phyloP scores from a whole-genome alignment of 108 stramenopile genomes.

The Discostella stelligeroides region DNA sequence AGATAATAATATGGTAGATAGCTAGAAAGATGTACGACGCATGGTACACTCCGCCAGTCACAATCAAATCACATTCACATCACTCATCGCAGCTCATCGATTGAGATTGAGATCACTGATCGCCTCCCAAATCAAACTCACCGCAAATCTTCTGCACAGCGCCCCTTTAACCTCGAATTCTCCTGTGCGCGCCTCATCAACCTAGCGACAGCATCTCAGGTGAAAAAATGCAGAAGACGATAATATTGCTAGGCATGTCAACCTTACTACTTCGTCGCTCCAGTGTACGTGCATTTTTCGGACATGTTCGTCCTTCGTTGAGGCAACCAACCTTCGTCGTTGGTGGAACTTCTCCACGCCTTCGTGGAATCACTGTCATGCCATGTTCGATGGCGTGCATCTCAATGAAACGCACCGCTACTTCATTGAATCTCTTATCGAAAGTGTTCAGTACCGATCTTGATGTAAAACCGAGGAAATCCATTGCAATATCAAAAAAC shows the following conservation, averaged over 20 bases:
- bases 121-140: too few relatives aligned
- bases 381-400: not conserved
- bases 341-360: not conserved
- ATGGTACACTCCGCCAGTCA: too few relatives aligned
- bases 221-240: too few relatives aligned
- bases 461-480: slow-evolving; percentile 1
- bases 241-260: not conserved
- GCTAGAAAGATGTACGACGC: too few relatives aligned
- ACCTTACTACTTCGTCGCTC: slow-evolving; percentile 8
- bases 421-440: slow-evolving; percentile 2
- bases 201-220: too few relatives aligned
- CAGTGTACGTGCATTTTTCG: not conserved
- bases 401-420: not conserved
- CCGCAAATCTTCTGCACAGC: too few relatives aligned
- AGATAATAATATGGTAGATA: too few relatives aligned
- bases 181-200: too few relatives aligned
- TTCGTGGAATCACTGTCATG: not conserved
- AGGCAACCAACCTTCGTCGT: not conserved
- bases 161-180: too few relatives aligned
- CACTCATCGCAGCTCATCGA: too few relatives aligned
- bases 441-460: not conserved
- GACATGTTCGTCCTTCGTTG: not conserved
- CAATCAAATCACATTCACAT: too few relatives aligned
- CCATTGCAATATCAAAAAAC: slow-evolving; percentile 4
- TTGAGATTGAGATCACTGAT: too few relatives aligned